A percentile compares a stretch with the other conserved stretches of the same genome.
Conservation (phyloP, 1,284 basidiomycete species). For the Pseudozyma pruni region DNA sequence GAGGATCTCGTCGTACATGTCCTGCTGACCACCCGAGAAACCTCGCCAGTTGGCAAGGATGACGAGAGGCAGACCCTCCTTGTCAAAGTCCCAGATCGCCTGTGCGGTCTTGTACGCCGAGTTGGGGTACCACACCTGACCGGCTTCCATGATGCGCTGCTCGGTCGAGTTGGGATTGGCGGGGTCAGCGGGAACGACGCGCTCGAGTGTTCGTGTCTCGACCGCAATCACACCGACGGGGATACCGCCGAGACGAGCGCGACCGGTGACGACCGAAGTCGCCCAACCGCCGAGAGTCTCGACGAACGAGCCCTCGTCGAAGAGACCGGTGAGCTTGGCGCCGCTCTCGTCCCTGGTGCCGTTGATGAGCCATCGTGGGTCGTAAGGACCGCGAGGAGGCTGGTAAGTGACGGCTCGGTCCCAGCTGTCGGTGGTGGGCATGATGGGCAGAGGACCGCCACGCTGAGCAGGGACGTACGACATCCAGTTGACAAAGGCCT, state of each 20-base stretch:
- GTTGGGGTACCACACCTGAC: slow-evolving; percentile 99
- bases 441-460: slow-evolving; percentile 49
- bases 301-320: slow-evolving; percentile 95
- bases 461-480: slow-evolving; percentile 78
- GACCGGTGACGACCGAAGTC: slow-evolving; percentile 75
- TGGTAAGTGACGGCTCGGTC: slow-evolving; percentile 90
- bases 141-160: slow-evolving; percentile 97
- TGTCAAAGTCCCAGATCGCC: slow-evolving; percentile 97
- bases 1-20: slow-evolving; percentile 76
- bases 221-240: slow-evolving; percentile 98
- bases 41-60: slow-evolving; percentile 99
- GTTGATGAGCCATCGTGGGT: slow-evolving; percentile 96
- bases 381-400: slow-evolving; percentile 93
- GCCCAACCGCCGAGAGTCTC: slow-evolving; percentile 77
- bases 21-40: slow-evolving; percentile 98
- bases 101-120: slow-evolving; percentile 99
- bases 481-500: slow-evolving; percentile 80
- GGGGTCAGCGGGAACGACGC: slow-evolving; percentile 96
- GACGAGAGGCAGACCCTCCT: slow-evolving; percentile 94
- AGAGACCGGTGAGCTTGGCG: slow-evolving; percentile 77
- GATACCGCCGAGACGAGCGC: slow-evolving; percentile 94
- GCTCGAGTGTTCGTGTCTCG: slow-evolving; percentile 96
- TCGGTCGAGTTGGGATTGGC: slow-evolving; percentile 97
- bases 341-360: slow-evolving; percentile 86
- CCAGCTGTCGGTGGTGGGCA: slow-evolving; percentile 73